Evolutionary conservation across 2,329 filamentous ascomycete species (phyloP).

Genomic region (Fusarium avenaceum): DNA sequence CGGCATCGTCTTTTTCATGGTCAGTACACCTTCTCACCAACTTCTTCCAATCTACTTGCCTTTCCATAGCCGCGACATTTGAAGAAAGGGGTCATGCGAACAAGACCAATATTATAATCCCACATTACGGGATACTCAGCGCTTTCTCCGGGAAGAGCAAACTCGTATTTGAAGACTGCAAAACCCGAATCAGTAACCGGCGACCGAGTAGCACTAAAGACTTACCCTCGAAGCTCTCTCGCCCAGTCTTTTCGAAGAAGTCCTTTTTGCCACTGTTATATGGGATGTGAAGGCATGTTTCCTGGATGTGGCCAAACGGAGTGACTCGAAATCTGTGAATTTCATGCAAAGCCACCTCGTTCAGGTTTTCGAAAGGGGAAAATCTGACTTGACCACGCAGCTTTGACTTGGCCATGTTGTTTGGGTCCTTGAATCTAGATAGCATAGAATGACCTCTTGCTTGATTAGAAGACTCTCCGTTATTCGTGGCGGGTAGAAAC

Average conservation of each 20-base stretch:
- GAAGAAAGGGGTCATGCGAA: constrained; percentile 95
- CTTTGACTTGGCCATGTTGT: constrained; percentile 64
- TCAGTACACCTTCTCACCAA: constrained; percentile 24
- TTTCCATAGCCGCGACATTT: constrained; percentile 91
- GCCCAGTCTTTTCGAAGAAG: constrained; percentile 86
- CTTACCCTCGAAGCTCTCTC: constrained; percentile 89
- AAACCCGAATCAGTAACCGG: constrained; percentile 33
- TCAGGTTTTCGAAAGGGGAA: constrained; percentile 77
- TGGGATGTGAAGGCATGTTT: constrained; percentile 82
- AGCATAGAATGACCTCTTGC: constrained; percentile 26
- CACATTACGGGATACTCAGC: constrained; percentile 86
- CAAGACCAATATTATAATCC: constrained; percentile 96
- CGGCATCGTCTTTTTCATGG: constrained; percentile 79
- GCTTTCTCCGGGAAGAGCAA: constrained; percentile 76
- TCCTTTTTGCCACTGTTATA: constrained; percentile 96
- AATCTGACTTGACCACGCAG: constrained; percentile 79
- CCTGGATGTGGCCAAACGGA: constrained; percentile 72
- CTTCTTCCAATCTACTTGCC: constrained; percentile 62
- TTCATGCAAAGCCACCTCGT: constrained; percentile 67
- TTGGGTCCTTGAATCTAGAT: constrained; percentile 63
- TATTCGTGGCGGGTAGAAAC: constrained; percentile 32
- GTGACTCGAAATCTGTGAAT: constrained; percentile 75
- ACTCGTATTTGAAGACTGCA: constrained; percentile 71
- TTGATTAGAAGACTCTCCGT: constrained; percentile 20
- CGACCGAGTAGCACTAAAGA: not conserved